These are phyloP conservation scores for Tagetes patula DNA, from an alignment of 129 eudicot species.

Conservation along the genomic window DNA sequence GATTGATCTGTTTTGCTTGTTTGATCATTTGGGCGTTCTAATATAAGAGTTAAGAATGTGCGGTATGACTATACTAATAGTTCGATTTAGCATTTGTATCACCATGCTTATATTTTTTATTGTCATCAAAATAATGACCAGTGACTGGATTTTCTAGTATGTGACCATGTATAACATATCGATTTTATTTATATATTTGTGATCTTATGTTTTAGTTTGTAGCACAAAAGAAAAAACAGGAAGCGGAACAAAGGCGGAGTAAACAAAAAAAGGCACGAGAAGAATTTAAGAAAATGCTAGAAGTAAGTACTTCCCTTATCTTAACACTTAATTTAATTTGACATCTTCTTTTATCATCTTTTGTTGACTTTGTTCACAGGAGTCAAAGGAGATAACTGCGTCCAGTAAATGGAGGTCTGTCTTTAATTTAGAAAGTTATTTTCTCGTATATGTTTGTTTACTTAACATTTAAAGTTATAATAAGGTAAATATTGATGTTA, in stretches of 20 bases:
- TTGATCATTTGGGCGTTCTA: not conserved
- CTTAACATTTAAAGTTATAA: not conserved
- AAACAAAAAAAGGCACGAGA: constrained; percentile 78
- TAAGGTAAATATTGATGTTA: not conserved
- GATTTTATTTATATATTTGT: not conserved
- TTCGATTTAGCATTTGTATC: not conserved
- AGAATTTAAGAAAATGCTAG: constrained; percentile 78
- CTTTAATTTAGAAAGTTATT: constrained; percentile 8
- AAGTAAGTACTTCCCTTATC: constrained; percentile 39
- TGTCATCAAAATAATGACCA: not conserved
- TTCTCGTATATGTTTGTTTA: not conserved
- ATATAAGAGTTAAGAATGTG: not conserved
- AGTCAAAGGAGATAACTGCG: constrained; percentile 68
- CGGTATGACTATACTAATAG: not conserved
- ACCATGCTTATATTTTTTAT: not conserved
- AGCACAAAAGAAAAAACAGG: constrained; percentile 73
- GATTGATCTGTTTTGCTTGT: not conserved
- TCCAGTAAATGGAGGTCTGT: constrained; percentile 83
- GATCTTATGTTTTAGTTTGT: constrained; percentile 52
- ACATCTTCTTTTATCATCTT: constrained; percentile 5
- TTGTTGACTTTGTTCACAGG: constrained; percentile 44
- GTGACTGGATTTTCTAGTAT: not conserved
- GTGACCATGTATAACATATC: not conserved
- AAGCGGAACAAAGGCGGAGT: constrained; percentile 81
- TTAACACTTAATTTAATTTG: not conserved